Evolutionary conservation across 768 basidiomycete species (phyloP), one percentile per base, ranked within the genome.

Genomic region (Suillus occidentalis): DNA sequence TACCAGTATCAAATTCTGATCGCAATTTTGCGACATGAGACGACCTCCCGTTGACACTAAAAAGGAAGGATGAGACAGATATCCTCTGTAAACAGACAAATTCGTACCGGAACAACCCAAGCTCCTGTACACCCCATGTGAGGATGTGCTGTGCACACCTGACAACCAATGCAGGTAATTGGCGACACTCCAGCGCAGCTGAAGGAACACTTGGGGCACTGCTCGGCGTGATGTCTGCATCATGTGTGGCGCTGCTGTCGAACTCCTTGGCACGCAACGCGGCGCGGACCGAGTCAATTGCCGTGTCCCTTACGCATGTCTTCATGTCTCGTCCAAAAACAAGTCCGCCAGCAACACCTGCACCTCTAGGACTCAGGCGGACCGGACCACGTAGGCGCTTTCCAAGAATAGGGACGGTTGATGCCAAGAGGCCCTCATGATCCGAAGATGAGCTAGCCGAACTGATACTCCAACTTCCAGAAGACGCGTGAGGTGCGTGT

Each of bases 51-150:
- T 84, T 89, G 63, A 97, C 87, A 62, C 96, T 93, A 69, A 76
- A 58, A 64, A 55, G 43, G 6, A 65, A 64, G 60, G 52, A 69
- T 67, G 36, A 72, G 31, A 52, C 56, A 28, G n/a, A 55, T 18
- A 6, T 42, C 43, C 9, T 3, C 50, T 13, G 36, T 56, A 34
- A 45, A 28, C 50, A 56, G 64, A 10, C 8, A 52, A 60, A n/a
- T 37, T 76, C 87, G 69, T 71, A 91, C 93, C 92, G 85, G 74
- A 95, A 95, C 52, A 95, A 78, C 4, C 93, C 93, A 74, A 94
- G 92, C 74, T 95, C 93, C 73, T 91, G 86, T 14, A 94, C 77
- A 55, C 94, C 93, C 92, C 94, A 95, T 28, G 83, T 78, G 72
- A 91, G 77, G 63, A 95, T 72, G 78, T 95, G 93, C 71, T 95